Evolutionary conservation across 371 early-diverging fungal genomes (phyloP), one percentile per base, ranked within the genome.

Genomic region (Rhizopus sp.): DNA sequence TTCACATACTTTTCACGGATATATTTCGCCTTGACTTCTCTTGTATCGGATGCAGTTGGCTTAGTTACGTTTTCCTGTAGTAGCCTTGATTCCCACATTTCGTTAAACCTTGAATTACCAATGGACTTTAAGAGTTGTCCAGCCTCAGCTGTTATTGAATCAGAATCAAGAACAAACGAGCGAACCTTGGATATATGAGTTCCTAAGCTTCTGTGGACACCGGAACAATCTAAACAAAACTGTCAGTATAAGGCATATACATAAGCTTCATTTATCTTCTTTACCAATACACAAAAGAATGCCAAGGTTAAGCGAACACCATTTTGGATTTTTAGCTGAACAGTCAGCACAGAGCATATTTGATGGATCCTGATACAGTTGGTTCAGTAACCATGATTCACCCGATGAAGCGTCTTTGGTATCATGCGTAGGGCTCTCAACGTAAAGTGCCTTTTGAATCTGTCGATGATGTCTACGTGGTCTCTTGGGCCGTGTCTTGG

Each of bases 221-320:
- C 97, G 34, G 98, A 95, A 69, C 99, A 99, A 53, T 94, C 88
- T 86, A 55, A 9, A 42, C 34, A 42, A 48, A 44, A 33, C 23
- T 23, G 23, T 23, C 46, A 56, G 49, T 13, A 5, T 10, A 53
- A 57, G 37, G 46, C 41, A 39, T 40, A 33, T 12, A 54, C 31
- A 30, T 10, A 15, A 40, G 4, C 46, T 15, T 3, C 2, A 13
- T 31, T 5, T 12, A 9, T 9, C 61, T n/a, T 41, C n/a, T 41
- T 60, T 73, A 83, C 83, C 93, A 47, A 98, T 94, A 72, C 99
- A 99, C 34, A 99, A 69, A 16, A 98, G 73, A 35, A 92, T 83
- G n/a, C 99, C 99, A 30, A 96, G 80, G 53, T 93, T 96, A 31
- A 93, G 77, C 34, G 92, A 90, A 45, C 94, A 92, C 99, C 99